Evolutionary conservation across 805 yeast genomes (phyloP).

Genomic region (Ogataea parapolymorpha): DNA sequence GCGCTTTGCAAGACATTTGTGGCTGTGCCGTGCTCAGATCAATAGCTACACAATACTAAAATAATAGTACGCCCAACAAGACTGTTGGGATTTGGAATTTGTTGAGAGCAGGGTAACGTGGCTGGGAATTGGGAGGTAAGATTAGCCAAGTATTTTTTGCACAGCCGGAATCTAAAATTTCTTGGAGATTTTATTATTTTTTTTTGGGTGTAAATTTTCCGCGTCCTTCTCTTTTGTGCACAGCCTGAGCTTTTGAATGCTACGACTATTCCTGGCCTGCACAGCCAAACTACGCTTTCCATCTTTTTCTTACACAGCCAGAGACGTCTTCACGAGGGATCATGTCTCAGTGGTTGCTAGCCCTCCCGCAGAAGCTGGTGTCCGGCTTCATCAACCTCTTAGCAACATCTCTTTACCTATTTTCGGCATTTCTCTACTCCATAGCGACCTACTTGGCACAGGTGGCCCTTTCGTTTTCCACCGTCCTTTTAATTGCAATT

Average conservation of each 20-base stretch:
- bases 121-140: not conserved
- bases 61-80: conserved; percentile 11
- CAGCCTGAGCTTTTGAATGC: not conserved
- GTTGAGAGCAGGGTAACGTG: conserved; percentile 13
- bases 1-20: conserved; percentile 1
- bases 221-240: not conserved
- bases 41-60: conserved; percentile 4
- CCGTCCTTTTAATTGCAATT: conserved; percentile 37
- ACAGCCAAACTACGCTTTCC: not conserved
- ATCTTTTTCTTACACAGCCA: not conserved
- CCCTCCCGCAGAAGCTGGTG: not conserved
- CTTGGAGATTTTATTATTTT: too few relatives aligned
- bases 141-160: not conserved
- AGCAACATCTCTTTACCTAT: conserved; percentile 15
- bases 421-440: conserved; percentile 20
- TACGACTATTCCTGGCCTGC: not conserved
- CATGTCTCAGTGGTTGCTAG: conserved; percentile 1
- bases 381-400: conserved; percentile 10
- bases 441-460: conserved; percentile 45
- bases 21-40: conserved; percentile 5
- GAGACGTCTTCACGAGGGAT: not conserved
- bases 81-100: conserved; percentile 9
- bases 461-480: conserved; percentile 49
- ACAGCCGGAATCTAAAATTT: not conserved
- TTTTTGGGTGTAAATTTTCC: too few relatives aligned